These are phyloP conservation scores for Xylaria bambusicola DNA, from an alignment of 495 filamentous ascomycete species.

Conservation along the genomic window DNA sequence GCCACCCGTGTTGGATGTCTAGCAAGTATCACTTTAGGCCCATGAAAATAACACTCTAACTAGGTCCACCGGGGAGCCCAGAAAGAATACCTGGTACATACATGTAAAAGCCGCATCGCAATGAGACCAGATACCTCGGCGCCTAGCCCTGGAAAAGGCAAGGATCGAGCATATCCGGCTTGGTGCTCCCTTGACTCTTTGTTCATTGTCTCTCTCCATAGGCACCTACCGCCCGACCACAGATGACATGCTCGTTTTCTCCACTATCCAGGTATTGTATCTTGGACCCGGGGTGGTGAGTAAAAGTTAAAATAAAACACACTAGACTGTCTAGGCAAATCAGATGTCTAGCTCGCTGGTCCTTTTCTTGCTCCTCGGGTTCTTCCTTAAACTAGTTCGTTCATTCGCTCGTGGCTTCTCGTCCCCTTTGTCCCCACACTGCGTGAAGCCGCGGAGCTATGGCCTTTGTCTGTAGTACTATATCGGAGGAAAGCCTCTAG, in stretches of 20 bases:
- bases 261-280: not conserved
- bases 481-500: not conserved
- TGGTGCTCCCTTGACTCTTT: not conserved
- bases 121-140: not conserved
- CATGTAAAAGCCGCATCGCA: too few species aligned
- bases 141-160: not conserved
- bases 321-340: not conserved
- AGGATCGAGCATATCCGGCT: too few species aligned
- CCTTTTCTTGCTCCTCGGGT: not conserved
- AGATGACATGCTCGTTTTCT: constrained; percentile 1
- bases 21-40: too few species aligned
- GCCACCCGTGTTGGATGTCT: not conserved
- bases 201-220: not conserved
- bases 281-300: too few species aligned
- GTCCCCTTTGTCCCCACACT: not conserved
- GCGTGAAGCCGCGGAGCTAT: constrained; percentile 12
- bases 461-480: not conserved
- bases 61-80: too few species aligned
- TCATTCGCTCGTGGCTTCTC: too few species aligned
- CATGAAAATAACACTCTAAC: too few species aligned
- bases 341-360: not conserved
- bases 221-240: too few species aligned
- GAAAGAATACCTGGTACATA: too few species aligned
- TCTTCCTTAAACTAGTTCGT: too few species aligned
- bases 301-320: too few species aligned